Conservation (phyloP, 2,329 filamentous ascomycete species). For the Aspergillus aculeatinus region DNA sequence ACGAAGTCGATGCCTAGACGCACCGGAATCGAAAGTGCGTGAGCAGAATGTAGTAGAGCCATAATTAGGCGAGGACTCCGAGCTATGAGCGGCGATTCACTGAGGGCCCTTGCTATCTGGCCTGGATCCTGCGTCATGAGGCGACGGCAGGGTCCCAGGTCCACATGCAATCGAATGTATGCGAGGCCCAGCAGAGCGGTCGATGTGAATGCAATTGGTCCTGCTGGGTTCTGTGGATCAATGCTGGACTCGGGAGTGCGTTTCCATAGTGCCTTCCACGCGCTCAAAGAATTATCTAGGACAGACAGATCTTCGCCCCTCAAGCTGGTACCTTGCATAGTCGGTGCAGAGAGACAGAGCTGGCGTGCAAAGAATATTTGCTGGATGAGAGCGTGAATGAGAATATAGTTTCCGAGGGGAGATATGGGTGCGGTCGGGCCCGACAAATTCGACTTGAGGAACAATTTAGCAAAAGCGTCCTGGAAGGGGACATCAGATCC, state of each 20-base stretch:
- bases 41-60: slow-evolving; percentile 54
- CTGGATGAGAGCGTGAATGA: slow-evolving; percentile 56
- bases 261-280: slow-evolving; percentile 56
- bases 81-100: slow-evolving; percentile 43
- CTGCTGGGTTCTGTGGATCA: slow-evolving; percentile 54
- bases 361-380: slow-evolving; percentile 55
- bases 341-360: slow-evolving; percentile 47
- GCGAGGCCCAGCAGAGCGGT: slow-evolving; percentile 49
- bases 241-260: slow-evolving; percentile 54
- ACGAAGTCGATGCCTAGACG: slow-evolving; percentile 55
- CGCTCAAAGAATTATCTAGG: slow-evolving; percentile 49
- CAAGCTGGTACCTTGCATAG: slow-evolving; percentile 43
- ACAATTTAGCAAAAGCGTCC: slow-evolving; percentile 47
- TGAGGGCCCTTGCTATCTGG: slow-evolving; percentile 48
- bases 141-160: slow-evolving; percentile 48
- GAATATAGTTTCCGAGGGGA: slow-evolving; percentile 54
- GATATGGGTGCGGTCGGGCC: slow-evolving; percentile 43
- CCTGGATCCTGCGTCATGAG: slow-evolving; percentile 49
- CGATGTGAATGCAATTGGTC: slow-evolving; percentile 55
- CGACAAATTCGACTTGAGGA: slow-evolving; percentile 39
- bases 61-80: slow-evolving; percentile 50
- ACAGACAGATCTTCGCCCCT: slow-evolving; percentile 45
- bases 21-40: slow-evolving; percentile 56
- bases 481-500: slow-evolving; percentile 43
- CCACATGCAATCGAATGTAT: slow-evolving; percentile 49